Percentiles rank a stretch among this genome's conserved stretches.
Evolutionary conservation across 495 filamentous ascomycete species (phyloP).

Genomic region (Oidiodendron maius): DNA sequence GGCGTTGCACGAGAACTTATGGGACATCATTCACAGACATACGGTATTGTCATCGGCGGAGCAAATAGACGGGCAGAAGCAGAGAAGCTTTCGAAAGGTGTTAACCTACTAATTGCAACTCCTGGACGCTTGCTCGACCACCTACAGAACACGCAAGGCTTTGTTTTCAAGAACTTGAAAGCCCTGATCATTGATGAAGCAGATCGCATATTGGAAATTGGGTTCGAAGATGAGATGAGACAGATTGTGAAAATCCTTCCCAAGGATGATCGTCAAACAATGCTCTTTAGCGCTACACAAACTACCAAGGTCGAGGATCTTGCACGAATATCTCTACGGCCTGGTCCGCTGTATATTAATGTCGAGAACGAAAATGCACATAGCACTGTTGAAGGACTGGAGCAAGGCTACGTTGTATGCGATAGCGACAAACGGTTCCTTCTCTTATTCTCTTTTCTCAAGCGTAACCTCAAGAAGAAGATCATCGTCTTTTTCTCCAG

Average conservation of each 20-base stretch:
- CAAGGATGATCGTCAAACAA: slow-evolving; percentile 82
- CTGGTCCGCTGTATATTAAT: slow-evolving; percentile 94
- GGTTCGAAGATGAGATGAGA: slow-evolving; percentile 97
- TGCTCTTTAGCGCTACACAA: slow-evolving; percentile 96
- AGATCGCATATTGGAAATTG: slow-evolving; percentile 90
- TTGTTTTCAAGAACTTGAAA: slow-evolving; percentile 89
- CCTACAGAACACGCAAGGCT: slow-evolving; percentile 85
- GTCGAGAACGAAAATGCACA: slow-evolving; percentile 75
- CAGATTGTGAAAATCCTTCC: slow-evolving; percentile 96
- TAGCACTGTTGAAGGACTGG: slow-evolving; percentile 83
- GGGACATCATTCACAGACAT: slow-evolving; percentile 83
- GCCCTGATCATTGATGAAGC: slow-evolving; percentile 89
- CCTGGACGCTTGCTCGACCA: slow-evolving; percentile 92
- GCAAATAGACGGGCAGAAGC: slow-evolving; percentile 88
- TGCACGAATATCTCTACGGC: slow-evolving; percentile 84
- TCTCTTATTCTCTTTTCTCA: slow-evolving; percentile 92
- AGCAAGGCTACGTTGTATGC: slow-evolving; percentile 93
- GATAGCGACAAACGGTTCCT: slow-evolving; percentile 91
- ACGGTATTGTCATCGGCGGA: slow-evolving; percentile 93
- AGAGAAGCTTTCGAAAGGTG: slow-evolving; percentile 88
- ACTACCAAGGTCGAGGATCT: slow-evolving; percentile 98
- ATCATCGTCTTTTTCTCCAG: slow-evolving; percentile 97
- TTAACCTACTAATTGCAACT: slow-evolving; percentile 91
- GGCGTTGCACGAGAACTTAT: slow-evolving; percentile 90
- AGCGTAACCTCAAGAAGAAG: slow-evolving; percentile 80